Evolutionary conservation across 768 basidiomycete genomes (phyloP).

Genomic region (Kwoniella dejecticola): DNA sequence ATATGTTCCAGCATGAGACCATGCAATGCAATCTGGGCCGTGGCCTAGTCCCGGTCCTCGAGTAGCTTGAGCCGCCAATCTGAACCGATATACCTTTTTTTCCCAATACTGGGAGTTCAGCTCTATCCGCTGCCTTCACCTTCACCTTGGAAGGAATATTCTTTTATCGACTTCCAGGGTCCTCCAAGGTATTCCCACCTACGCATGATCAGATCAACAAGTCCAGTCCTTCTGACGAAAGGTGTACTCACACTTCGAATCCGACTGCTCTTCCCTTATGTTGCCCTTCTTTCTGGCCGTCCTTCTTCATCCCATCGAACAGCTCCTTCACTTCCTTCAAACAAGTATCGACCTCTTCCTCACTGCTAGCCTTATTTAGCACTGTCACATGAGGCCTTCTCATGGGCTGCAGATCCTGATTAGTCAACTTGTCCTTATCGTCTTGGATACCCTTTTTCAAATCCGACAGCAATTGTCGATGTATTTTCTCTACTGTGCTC

Average conservation of each 20-base stretch:
- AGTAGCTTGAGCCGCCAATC: too few relatives aligned
- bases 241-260: constrained; percentile 40
- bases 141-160: constrained; percentile 32
- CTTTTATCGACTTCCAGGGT: constrained; percentile 41
- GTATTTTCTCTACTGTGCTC: constrained; percentile 30
- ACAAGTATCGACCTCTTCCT: constrained; percentile 42
- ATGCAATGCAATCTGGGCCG: too few relatives aligned
- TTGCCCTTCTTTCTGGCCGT: constrained; percentile 28
- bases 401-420: constrained; percentile 40
- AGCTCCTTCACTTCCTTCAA: constrained; percentile 35
- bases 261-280: constrained; percentile 37
- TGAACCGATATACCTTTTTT: too few relatives aligned
- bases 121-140: too few relatives aligned
- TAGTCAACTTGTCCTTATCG: constrained; percentile 33
- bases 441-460: constrained; percentile 29
- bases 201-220: neutral
- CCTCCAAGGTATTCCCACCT: constrained; percentile 50
- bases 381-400: constrained; percentile 43
- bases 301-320: constrained; percentile 33
- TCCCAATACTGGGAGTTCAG: too few relatives aligned
- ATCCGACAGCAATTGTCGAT: constrained; percentile 18
- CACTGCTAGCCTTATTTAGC: constrained; percentile 42
- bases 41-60: too few relatives aligned
- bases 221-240: neutral
- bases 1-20: too few relatives aligned